Base-by-base conservation (phyloP, 495 filamentous ascomycete genomes). In the Chaetomium tenue region DNA sequence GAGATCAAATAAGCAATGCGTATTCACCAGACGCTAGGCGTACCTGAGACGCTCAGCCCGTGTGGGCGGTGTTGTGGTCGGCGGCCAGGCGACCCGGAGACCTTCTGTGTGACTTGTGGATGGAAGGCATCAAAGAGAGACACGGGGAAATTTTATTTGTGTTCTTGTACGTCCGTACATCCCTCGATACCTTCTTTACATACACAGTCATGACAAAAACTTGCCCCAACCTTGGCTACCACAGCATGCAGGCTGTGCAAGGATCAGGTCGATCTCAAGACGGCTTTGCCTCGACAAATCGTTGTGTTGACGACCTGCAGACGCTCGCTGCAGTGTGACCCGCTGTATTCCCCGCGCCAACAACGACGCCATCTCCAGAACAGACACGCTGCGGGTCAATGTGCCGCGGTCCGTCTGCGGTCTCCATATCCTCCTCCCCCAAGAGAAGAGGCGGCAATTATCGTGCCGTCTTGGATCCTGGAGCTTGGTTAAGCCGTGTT, bases 241-340 rank as follows among this genome's bases (percentile, higher is more conserved):
- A 53, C 16, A 26, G 11, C 33, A 52, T 42, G 47, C 59, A 61
- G 42, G 59, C 15, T 22, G n/a, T 18, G 23, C 60, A 62, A 50
- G 50, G 60, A 62, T 62, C 37, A 44, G 30, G 59, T 54, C 59
- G 59, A 61, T 61, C 59, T 25, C 59, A 12, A n/a, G 58, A 25
- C 23, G 26, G 25, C 39, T 58, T 47, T 20, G 46, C 58, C 6
- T 51, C 22, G 22, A 26, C 16, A 8, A 22, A 5, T 11, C 23
- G 2, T 25, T 13, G 5, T 47, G 44, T 25, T 37, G 46, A 37
- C 44, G 26, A 11, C 8, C 23, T 25, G 58, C 58, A 50, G 44
- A 23, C 58, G 52, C 40, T 39, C 30, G 47, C 58, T 61, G 47
- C 58, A 9, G 58, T 61, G 59, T 18, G 33, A 61, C 47, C 59